Conservation (phyloP, 2,329 filamentous ascomycete genomes). For the Sordariomycetes sp. region DNA sequence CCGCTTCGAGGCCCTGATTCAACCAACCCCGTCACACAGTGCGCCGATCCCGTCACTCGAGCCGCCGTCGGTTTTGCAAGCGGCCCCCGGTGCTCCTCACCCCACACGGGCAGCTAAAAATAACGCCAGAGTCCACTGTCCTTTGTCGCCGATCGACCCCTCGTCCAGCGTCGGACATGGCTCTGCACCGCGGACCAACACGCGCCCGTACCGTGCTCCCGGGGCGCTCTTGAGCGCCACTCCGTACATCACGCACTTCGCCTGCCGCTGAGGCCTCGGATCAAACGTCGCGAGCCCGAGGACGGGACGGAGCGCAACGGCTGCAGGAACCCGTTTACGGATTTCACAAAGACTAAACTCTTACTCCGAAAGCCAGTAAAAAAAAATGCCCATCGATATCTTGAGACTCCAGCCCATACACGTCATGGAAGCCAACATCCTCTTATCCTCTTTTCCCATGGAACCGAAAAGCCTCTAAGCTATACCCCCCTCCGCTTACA, state of each 20-base stretch:
- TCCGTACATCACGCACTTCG: neutral
- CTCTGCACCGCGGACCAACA: too few relatives aligned
- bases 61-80: neutral
- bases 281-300: neutral
- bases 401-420: neutral
- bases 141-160: neutral
- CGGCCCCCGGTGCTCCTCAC: neutral
- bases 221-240: too few relatives aligned
- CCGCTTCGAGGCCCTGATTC: neutral
- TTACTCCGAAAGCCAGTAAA: neutral
- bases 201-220: too few relatives aligned
- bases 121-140: neutral
- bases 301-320: neutral
- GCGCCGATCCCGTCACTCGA: neutral
- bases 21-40: neutral
- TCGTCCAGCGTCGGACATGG: neutral
- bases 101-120: neutral
- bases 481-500: slow-evolving; percentile 22
- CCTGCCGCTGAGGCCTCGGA: neutral
- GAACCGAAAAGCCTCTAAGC: neutral
- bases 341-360: neutral
- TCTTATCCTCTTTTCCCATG: neutral
- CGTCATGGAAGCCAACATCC: neutral
- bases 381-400: neutral
- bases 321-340: neutral